Conservation (phyloP, 1,139 yeast genomes). For the Zhuliangozyma parablackwelliae region DNA sequence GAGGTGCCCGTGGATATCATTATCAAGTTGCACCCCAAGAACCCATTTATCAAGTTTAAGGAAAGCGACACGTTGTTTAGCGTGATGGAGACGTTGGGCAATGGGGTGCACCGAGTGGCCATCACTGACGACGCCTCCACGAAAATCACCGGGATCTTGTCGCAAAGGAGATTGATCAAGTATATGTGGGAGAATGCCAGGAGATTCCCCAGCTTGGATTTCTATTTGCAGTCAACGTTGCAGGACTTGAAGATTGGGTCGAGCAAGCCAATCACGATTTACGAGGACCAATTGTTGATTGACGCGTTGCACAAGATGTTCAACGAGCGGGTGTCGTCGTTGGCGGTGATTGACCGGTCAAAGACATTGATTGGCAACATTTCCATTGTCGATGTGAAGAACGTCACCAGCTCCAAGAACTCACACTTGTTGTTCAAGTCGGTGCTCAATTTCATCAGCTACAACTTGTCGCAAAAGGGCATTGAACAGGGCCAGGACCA, state of each 20-base stretch:
- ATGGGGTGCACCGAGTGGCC: slow-evolving; percentile 91
- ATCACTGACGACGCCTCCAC: slow-evolving; percentile 51
- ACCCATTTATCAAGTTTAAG: slow-evolving; percentile 73
- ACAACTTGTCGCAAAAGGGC: slow-evolving; percentile 83
- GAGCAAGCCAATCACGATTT: slow-evolving; percentile 66
- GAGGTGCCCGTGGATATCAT: slow-evolving; percentile 81
- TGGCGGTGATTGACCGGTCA: slow-evolving; percentile 87
- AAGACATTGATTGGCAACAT: slow-evolving; percentile 81
- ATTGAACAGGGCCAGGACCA: slow-evolving; percentile 93
- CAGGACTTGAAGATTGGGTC: slow-evolving; percentile 70
- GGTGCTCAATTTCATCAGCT: slow-evolving; percentile 82
- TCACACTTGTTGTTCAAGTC: slow-evolving; percentile 75
- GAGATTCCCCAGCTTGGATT: slow-evolving; percentile 74
- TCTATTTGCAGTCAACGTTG: slow-evolving; percentile 61
- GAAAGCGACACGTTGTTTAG: slow-evolving; percentile 64
- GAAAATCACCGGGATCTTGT: slow-evolving; percentile 67
- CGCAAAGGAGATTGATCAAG: slow-evolving; percentile 80
- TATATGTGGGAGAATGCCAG: slow-evolving; percentile 92
- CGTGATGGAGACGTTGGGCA: slow-evolving; percentile 81
- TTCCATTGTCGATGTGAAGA: slow-evolving; percentile 87
- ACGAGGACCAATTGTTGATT: slow-evolving; percentile 80
- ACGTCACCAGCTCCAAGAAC: slow-evolving; percentile 80
- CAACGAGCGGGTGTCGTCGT: slow-evolving; percentile 74
- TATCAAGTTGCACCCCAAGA: slow-evolving; percentile 74
- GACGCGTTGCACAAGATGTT: slow-evolving; percentile 88